phyloP scores from a whole-genome alignment of 495 filamentous ascomycete species.

The Filosporella fistucella region DNA sequence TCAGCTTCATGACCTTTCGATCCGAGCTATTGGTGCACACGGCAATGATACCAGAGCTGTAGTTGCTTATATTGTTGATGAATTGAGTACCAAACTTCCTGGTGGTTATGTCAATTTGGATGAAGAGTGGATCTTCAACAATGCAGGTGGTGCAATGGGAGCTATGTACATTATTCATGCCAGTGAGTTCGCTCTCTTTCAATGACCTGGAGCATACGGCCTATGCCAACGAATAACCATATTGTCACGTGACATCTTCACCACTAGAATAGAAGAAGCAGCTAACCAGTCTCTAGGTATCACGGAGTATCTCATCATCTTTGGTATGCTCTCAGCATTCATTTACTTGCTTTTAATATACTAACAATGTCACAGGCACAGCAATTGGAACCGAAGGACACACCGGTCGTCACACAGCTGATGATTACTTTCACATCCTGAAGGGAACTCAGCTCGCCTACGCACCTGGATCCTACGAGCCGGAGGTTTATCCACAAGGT shows the following conservation, averaged over 20 bases:
- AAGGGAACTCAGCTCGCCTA: constrained; percentile 68
- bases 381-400: constrained; percentile 87
- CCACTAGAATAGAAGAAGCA: background rate
- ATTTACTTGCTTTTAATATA: too few species aligned
- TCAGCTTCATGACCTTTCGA: constrained; percentile 64
- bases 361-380: constrained; percentile 45
- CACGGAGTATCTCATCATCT: constrained; percentile 80
- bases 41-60: constrained; percentile 68
- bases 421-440: constrained; percentile 92
- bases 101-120: constrained; percentile 50
- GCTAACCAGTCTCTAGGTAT: constrained; percentile 31
- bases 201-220: background rate
- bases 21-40: constrained; percentile 58
- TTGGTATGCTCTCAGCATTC: constrained; percentile 51
- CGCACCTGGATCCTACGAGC: constrained; percentile 62
- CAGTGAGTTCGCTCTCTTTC: constrained; percentile 35
- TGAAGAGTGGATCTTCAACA: constrained; percentile 71
- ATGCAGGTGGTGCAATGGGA: constrained; percentile 82
- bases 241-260: background rate
- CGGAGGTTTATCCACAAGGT: constrained; percentile 71
- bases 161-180: constrained; percentile 87
- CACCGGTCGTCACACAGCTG: constrained; percentile 78
- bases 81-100: constrained; percentile 41
- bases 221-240: too few species aligned
- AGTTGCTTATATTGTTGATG: constrained; percentile 59